Evolutionary conservation across 2,329 filamentous ascomycete species (phyloP).

Genomic region (Fonsecaea monophora): DNA sequence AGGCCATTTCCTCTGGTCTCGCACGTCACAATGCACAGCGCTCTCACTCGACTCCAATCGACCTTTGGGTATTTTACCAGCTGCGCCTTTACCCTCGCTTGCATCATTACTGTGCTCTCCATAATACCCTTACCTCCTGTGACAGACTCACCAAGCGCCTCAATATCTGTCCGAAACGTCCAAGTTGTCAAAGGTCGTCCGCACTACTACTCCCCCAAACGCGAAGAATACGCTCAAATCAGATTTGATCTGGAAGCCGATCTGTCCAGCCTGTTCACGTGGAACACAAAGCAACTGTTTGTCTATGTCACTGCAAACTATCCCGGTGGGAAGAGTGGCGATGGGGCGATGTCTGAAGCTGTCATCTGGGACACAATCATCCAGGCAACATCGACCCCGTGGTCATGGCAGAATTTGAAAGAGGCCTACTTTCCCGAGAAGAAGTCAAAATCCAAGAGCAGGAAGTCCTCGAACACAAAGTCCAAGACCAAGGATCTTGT

Average conservation of each 20-base stretch:
- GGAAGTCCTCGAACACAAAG: slow-evolving; percentile 39
- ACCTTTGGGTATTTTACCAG: slow-evolving; percentile 98
- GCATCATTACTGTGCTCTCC: slow-evolving; percentile 78
- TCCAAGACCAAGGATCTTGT: slow-evolving; percentile 33
- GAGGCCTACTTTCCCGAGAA: slow-evolving; percentile 46
- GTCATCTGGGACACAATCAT: slow-evolving; percentile 98
- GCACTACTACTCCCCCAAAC: slow-evolving; percentile 92
- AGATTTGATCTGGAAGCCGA: slow-evolving; percentile 93
- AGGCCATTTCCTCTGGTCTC: background rate
- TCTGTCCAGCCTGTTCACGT: slow-evolving; percentile 90
- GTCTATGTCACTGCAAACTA: slow-evolving; percentile 89
- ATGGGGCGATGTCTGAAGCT: slow-evolving; percentile 64
- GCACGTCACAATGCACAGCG: slow-evolving; percentile 42
- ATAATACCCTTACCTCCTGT: slow-evolving; percentile 64
- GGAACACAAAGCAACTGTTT: slow-evolving; percentile 99
- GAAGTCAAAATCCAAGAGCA: slow-evolving; percentile 36
- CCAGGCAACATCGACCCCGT: slow-evolving; percentile 63
- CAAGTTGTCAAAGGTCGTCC: slow-evolving; percentile 90
- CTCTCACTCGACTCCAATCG: slow-evolving; percentile 83
- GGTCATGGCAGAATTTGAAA: slow-evolving; percentile 49
- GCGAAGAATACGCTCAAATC: slow-evolving; percentile 94
- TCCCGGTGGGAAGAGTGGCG: slow-evolving; percentile 46
- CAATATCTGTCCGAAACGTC: slow-evolving; percentile 73
- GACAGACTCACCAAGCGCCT: slow-evolving; percentile 64
- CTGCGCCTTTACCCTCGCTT: slow-evolving; percentile 80